A percentile compares a stretch with the other conserved stretches of the same genome.
Conservation (phyloP, 768 basidiomycete genomes). For the Tylopilus subfusipes region DNA sequence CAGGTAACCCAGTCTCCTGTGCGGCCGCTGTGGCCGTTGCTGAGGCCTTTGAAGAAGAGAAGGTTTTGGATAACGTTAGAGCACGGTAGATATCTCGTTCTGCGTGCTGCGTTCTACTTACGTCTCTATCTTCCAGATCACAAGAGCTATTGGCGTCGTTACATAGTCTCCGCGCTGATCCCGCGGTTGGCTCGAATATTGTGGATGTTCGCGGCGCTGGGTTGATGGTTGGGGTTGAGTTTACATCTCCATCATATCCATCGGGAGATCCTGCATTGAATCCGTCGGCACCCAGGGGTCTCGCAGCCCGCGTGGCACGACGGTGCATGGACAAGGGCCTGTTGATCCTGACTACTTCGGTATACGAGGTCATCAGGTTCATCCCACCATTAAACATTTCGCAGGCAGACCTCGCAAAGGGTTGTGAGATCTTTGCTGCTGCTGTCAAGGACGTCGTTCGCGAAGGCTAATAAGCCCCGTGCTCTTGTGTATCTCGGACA, state of each 20-base stretch:
- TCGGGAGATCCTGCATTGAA: constrained; percentile 43
- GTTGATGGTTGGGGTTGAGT: constrained; percentile 85
- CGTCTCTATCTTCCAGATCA: constrained; percentile 44
- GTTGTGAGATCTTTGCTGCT: constrained; percentile 60
- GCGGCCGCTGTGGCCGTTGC: constrained; percentile 85
- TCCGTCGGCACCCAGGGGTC: constrained; percentile 41
- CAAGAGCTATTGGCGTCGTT: constrained; percentile 66
- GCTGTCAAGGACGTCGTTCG: constrained; percentile 67
- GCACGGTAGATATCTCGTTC: constrained; percentile 47
- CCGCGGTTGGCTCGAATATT: constrained; percentile 53
- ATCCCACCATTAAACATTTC: constrained; percentile 88
- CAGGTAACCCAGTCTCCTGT: constrained; percentile 89
- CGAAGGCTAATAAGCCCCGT: constrained; percentile 27
- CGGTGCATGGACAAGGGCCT: constrained; percentile 85
- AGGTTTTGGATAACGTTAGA: constrained; percentile 77
- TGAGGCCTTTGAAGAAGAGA: constrained; percentile 74
- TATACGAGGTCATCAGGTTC: constrained; percentile 87
- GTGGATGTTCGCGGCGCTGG: constrained; percentile 87
- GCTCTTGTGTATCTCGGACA: background rate
- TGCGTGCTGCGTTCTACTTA: constrained; percentile 1
- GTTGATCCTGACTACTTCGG: constrained; percentile 83
- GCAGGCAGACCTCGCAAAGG: constrained; percentile 68
- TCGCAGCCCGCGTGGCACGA: constrained; percentile 69
- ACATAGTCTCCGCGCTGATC: constrained; percentile 50
- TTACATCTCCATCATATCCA: constrained; percentile 60